phyloP scores from a whole-genome alignment of 2,329 filamentous ascomycete species.

The Botrytis sinoallii region DNA sequence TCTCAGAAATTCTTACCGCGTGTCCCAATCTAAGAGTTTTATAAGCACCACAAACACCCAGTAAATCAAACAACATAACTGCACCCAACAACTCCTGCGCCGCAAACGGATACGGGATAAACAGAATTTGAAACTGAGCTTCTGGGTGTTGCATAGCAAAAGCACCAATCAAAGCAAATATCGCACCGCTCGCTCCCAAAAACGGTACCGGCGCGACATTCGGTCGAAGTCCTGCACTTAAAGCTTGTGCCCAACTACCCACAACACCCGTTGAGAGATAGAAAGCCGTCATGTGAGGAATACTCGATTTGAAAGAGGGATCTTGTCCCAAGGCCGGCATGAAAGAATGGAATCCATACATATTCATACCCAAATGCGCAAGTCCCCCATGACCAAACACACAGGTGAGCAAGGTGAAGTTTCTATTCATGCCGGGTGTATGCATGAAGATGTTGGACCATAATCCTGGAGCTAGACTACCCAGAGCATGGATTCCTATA shows the following conservation, averaged over 20 bases:
- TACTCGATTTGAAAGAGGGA: not conserved
- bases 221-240: conserved; percentile 2
- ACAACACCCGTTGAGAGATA: conserved; percentile 8
- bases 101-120: conserved; percentile 5
- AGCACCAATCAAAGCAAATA: not conserved
- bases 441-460: not conserved
- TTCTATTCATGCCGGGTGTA: not conserved
- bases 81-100: not conserved
- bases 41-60: not conserved
- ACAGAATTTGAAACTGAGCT: conserved; percentile 3
- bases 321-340: conserved; percentile 5
- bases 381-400: conserved; percentile 5
- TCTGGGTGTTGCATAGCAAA: not conserved
- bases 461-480: not conserved
- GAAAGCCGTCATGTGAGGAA: conserved; percentile 12
- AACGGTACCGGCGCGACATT: not conserved
- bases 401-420: conserved; percentile 11
- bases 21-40: not conserved
- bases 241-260: conserved; percentile 8
- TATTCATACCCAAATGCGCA: conserved; percentile 5
- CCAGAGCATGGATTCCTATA: not conserved
- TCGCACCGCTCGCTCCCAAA: conserved; percentile 2
- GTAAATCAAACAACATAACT: conserved; percentile 4
- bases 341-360: conserved; percentile 11
- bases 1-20: not conserved